Conservation (phyloP, 495 filamentous ascomycete genomes). For the Niebla homalea region DNA sequence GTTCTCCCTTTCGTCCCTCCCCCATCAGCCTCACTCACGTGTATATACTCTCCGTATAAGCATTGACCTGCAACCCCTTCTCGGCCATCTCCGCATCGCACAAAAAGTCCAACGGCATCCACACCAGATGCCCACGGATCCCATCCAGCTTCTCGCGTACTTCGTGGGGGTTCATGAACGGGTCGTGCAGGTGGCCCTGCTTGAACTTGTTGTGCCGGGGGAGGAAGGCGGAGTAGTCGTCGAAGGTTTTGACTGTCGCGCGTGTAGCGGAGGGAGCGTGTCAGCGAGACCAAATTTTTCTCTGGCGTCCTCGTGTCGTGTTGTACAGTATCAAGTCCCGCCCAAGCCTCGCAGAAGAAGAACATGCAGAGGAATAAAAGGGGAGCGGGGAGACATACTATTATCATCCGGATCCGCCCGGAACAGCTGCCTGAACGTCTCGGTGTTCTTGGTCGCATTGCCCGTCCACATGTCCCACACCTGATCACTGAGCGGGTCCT, state of each 20-base stretch:
- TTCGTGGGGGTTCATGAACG: conserved; percentile 52
- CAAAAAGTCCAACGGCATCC: conserved; percentile 87
- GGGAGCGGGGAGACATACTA: conserved; percentile 25
- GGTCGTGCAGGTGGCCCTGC: conserved; percentile 73
- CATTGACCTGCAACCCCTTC: conserved; percentile 63
- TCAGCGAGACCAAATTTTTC: no score
- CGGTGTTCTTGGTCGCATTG: conserved; percentile 64
- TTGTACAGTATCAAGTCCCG: no score
- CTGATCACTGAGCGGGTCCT: conserved; percentile 65
- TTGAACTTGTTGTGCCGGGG: conserved; percentile 52
- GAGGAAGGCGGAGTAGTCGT: conserved; percentile 71
- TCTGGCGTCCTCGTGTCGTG: no score
- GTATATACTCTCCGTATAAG: conserved; percentile 56
- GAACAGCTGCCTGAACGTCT: conserved; percentile 78
- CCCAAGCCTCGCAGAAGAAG: not conserved
- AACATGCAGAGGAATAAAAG: not conserved
- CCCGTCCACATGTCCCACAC: conserved; percentile 78
- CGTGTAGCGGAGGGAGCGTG: no score
- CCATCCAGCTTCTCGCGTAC: conserved; percentile 61
- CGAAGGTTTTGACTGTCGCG: conserved; percentile 58
- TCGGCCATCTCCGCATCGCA: conserved; percentile 82
- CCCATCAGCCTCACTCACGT: conserved; percentile 21
- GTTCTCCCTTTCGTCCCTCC: conserved; percentile 1
- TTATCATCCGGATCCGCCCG: conserved; percentile 84
- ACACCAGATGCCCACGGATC: conserved; percentile 83